Percentiles rank a stretch among this genome's conserved stretches.
phyloP scores from a whole-genome alignment of 208 protist genomes.

The Cochliopodium minus region DNA sequence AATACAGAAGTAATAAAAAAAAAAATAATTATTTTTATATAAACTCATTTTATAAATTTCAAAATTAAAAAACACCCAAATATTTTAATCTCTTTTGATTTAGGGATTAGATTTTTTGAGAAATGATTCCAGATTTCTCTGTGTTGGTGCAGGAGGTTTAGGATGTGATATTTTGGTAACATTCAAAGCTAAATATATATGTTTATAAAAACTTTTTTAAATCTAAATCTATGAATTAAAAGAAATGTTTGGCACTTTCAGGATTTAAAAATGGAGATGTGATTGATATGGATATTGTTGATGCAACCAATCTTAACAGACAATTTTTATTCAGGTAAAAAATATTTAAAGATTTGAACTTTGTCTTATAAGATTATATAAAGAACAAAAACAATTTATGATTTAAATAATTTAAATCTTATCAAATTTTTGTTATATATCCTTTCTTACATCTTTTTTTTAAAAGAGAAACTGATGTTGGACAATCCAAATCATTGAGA shows the following conservation, averaged over 20 bases:
- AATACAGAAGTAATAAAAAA: too few relatives aligned
- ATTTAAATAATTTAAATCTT: background rate
- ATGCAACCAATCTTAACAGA: slow-evolving; percentile 73
- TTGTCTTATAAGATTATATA: too few relatives aligned
- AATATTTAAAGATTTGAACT: background rate
- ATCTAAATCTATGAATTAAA: too few relatives aligned
- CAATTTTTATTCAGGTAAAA: slow-evolving; percentile 68
- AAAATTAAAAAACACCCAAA: too few relatives aligned
- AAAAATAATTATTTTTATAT: too few relatives aligned
- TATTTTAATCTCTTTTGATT: too few relatives aligned
- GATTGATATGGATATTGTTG: slow-evolving; percentile 82
- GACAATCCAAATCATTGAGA: slow-evolving; percentile 49
- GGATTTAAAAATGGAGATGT: slow-evolving; percentile 65
- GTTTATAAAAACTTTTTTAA: too few relatives aligned
- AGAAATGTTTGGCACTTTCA: slow-evolving; percentile 60
- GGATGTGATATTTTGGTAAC: slow-evolving; percentile 7
- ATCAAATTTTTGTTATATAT: background rate
- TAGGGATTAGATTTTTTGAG: background rate
- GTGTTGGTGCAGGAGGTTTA: slow-evolving; percentile 7
- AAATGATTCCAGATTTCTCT: background rate
- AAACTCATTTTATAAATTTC: too few relatives aligned
- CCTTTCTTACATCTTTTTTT: background rate
- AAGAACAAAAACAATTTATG: background rate
- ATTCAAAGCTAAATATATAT: too few relatives aligned
- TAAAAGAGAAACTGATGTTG: slow-evolving; percentile 41